Conservation (phyloP, 2,329 filamentous ascomycete genomes). For the Penicillium sp. region DNA sequence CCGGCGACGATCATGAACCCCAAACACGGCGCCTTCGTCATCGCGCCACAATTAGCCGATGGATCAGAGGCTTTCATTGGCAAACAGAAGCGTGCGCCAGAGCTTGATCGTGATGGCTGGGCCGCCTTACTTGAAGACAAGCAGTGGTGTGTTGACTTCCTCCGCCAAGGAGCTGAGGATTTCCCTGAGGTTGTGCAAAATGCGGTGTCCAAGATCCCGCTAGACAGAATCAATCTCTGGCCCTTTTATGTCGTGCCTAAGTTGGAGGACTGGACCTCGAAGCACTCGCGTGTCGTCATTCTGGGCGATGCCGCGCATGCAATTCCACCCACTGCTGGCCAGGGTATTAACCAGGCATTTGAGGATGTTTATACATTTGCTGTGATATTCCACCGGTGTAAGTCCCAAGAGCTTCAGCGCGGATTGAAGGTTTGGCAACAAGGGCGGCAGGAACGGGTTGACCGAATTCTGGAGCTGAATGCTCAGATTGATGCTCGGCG, state of each 20-base stretch:
- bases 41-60: conserved; percentile 52
- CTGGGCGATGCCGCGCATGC: conserved; percentile 67
- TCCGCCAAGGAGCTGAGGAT: conserved; percentile 35
- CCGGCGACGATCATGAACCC: conserved; percentile 49
- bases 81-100: conserved; percentile 43
- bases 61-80: conserved; percentile 55
- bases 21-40: conserved; percentile 51
- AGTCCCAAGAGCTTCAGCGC: conserved; percentile 23
- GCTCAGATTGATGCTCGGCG: conserved; percentile 51
- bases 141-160: conserved; percentile 39
- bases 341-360: conserved; percentile 61
- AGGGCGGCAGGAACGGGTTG: conserved; percentile 51
- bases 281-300: conserved; percentile 44
- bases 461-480: conserved; percentile 52
- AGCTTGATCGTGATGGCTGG: conserved; percentile 48
- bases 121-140: conserved; percentile 44
- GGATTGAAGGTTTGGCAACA: conserved; percentile 50
- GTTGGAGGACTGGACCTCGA: conserved; percentile 49
- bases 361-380: conserved; percentile 55
- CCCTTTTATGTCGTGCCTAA: conserved; percentile 53
- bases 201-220: conserved; percentile 40
- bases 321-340: conserved; percentile 61
- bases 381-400: conserved; percentile 37
- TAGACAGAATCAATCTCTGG: conserved; percentile 49
- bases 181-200: conserved; percentile 42